phyloP scores from a whole-genome alignment of 1,139 yeast species.

The Geotrichum australiense region DNA sequence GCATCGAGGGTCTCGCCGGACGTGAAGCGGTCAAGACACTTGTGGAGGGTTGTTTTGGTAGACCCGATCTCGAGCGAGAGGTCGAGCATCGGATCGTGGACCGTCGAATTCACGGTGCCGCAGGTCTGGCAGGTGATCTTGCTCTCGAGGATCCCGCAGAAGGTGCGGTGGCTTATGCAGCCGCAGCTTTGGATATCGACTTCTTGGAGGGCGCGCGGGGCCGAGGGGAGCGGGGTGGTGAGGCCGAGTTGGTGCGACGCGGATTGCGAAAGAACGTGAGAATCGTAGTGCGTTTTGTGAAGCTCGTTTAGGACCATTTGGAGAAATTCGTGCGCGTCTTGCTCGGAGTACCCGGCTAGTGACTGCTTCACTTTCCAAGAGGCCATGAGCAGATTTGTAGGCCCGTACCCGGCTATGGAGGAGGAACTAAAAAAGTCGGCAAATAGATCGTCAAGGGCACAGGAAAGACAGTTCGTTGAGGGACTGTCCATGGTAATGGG shows the following conservation, averaged over 20 bases:
- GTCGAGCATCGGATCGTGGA: slow-evolving; percentile 81
- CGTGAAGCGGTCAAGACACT: slow-evolving; percentile 73
- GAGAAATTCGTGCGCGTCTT: slow-evolving; percentile 97
- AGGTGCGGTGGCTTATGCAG: slow-evolving; percentile 76
- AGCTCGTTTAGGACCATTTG: slow-evolving; percentile 81
- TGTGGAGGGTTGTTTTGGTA: slow-evolving; percentile 37
- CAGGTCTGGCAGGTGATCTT: slow-evolving; percentile 71
- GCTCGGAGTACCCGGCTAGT: slow-evolving; percentile 91
- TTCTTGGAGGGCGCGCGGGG: slow-evolving; percentile 11
- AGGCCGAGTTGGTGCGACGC: slow-evolving; percentile 7
- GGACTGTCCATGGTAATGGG: slow-evolving; percentile 18
- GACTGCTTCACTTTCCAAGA: slow-evolving; percentile 80
- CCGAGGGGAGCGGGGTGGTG: slow-evolving; percentile 4
- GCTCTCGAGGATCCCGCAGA: slow-evolving; percentile 67
- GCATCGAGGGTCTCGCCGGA: slow-evolving; percentile 68
- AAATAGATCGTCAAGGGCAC: slow-evolving; percentile 79
- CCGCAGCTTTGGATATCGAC: slow-evolving; percentile 41
- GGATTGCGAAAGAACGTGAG: slow-evolving; percentile 11
- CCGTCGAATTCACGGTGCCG: slow-evolving; percentile 53
- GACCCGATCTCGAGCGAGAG: slow-evolving; percentile 56
- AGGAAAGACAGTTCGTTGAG: slow-evolving; percentile 35
- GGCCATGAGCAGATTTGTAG: slow-evolving; percentile 63
- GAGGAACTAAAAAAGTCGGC: slow-evolving; percentile 52
- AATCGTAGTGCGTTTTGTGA: slow-evolving; percentile 40
- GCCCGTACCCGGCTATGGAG: slow-evolving; percentile 61